Evolutionary conservation across 2,329 filamentous ascomycete genomes (phyloP), one percentile per base, ranked within the genome.

Genomic region (Exophiala bonariae): DNA sequence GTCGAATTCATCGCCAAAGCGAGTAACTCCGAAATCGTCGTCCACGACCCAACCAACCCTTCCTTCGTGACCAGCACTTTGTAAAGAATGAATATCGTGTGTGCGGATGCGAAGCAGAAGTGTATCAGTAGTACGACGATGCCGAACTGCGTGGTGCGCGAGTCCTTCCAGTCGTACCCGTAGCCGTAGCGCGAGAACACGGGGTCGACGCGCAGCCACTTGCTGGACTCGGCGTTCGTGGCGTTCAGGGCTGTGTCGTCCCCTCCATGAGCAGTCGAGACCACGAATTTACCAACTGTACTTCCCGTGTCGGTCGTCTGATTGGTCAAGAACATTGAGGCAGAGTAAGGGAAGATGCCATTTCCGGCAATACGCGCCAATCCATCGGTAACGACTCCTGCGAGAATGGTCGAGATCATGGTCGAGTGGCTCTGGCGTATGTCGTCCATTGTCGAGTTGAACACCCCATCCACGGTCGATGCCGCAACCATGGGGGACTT

Each of bases 271-370:
- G 50, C 50, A 17, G 19, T 39, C 14, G 47, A 44, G 9, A 50
- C 43, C 2, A 49, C 36, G 34, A 53, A 53, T 14, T 43, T 23
- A n/a, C 50, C 50, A 9, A 53, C 50, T 7, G 50, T 32, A 9
- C 39, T 38, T 17, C 43, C 50, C 1, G 23, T 14, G 8, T 34
- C 35, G 23, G 46, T 31, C 14, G 50, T 53, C 30, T 46, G 18
- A 19, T 53, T 50, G n/a, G 46, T 49, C 30, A 53, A 23, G 40
- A 53, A 53, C 47, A 53, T 53, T 4, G 50, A 22, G 16, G 50
- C 41, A 3, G 50, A 49, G 35, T 47, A 53, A 3, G 50, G 50
- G 28, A 41, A 53, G 17, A 53, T 41, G 9, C 50, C 50, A 19
- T 50, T 50, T 3, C 50, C 50, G 10, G 47, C 50, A 22, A 50